Evolutionary conservation across 371 early-diverging fungal genomes (phyloP), one percentile per base, ranked within the genome.

Genomic region (Mucor saturninus): DNA sequence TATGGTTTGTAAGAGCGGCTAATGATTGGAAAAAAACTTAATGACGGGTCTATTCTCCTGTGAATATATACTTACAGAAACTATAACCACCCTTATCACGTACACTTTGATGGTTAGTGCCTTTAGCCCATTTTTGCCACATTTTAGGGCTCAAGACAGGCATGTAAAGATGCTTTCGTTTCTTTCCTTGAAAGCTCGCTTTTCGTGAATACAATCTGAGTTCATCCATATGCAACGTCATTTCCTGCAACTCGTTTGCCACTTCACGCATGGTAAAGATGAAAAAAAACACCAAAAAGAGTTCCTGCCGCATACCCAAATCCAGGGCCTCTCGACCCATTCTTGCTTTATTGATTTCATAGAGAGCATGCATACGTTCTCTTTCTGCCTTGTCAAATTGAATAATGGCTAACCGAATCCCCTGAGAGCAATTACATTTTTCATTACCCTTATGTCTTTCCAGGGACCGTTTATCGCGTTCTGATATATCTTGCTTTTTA

Each of bases 201-300:
- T 56, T 74, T 65, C 62, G 45, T 0, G 73, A 54, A 32, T 64
- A 51, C 50, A 64, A 30, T 30, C 63, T 52, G 28, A 81, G 54
- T 5, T 79, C 73, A 39, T 85, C 86, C 75, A 79, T 68, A 5
- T 69, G 60, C 11, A 65, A 11, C 0, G 80, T 77, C 65, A 87
- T 71, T 6, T 72, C 76, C 29, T 81, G 64, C 38, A 87, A 28
- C 45, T 87, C 85, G 2, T 78, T 82, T 3, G 88, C 84, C 5
- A 81, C 77, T 56, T 88, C 86, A 5, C 86, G 83, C 56, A 88
- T 62, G 0, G 86, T 83, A 59, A 86, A 86, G 11, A 86, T 71
- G 45, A 86, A 88, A 60, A 85, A 88, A 59, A 88, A 88, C 21
- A 88, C 85, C 52, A 88, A 67, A 54, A 85, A 88, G 3, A 85